phyloP scores from a whole-genome alignment of 305 asterid genomes.

The Vinca major region DNA sequence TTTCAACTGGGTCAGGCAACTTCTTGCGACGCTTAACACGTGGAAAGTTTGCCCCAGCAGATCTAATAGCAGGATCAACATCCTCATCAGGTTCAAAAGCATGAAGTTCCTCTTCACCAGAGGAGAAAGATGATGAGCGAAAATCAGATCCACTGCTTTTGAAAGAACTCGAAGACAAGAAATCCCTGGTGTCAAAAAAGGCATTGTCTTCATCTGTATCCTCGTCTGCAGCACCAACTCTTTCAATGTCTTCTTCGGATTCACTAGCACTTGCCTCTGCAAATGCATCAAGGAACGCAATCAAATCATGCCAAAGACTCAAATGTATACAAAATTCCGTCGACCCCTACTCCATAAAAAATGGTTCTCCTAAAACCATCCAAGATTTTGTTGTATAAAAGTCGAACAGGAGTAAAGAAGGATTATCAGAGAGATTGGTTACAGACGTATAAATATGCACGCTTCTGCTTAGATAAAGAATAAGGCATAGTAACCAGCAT shows the following conservation, averaged over 20 bases:
- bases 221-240: constrained; percentile 81
- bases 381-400: background rate
- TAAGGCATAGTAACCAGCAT: background rate
- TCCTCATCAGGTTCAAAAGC: constrained; percentile 52
- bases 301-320: constrained; percentile 11
- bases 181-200: constrained; percentile 82
- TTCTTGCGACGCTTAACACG: constrained; percentile 72
- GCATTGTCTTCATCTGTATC: constrained; percentile 86
- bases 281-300: constrained; percentile 22
- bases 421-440: background rate
- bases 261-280: constrained; percentile 70
- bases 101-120: constrained; percentile 54
- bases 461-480: constrained; percentile 1
- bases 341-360: background rate
- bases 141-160: constrained; percentile 75
- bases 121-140: constrained; percentile 59
- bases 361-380: background rate
- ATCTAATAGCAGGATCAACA: constrained; percentile 49
- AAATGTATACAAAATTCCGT: constrained; percentile 6
- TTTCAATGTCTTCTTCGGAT: constrained; percentile 86
- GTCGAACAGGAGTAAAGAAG: background rate
- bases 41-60: constrained; percentile 66
- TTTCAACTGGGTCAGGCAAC: constrained; percentile 79
- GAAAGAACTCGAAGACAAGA: constrained; percentile 79
- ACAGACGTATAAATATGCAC: background rate